Percentiles rank a stretch among this genome's conserved stretches.
These are phyloP conservation scores for Poterioochromonas sp. DNA, from an alignment of 352 stramenopile species.

Conservation along the genomic window DNA sequence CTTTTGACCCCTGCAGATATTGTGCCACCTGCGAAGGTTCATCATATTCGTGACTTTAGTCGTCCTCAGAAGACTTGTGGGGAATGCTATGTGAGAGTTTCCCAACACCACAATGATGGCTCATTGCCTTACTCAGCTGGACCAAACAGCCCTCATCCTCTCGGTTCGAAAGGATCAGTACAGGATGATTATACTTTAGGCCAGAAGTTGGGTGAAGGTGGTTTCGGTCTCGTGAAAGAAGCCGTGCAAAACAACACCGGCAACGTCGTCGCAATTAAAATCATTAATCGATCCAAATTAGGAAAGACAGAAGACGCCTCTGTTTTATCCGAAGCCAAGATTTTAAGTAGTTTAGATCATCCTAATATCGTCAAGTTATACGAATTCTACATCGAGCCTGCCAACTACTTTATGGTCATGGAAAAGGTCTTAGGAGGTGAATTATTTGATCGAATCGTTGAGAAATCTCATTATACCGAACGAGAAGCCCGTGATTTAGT, in stretches of 20 bases:
- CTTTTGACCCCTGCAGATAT: neutral
- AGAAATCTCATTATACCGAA: slow-evolving; percentile 86
- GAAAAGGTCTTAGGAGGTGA: slow-evolving; percentile 53
- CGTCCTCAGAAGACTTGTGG: neutral
- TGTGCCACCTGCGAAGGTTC: neutral
- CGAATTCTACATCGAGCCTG: neutral
- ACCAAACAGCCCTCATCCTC: too few species aligned
- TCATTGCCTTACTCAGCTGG: neutral
- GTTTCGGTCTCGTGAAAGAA: neutral
- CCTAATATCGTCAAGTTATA: slow-evolving; percentile 35
- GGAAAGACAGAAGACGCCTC: neutral
- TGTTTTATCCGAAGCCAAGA: slow-evolving; percentile 5
- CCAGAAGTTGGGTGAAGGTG: neutral
- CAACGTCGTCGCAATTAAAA: slow-evolving; percentile 11
- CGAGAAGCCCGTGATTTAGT: slow-evolving; percentile 80
- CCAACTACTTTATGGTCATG: neutral
- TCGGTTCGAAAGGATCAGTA: neutral
- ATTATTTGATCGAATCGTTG: slow-evolving; percentile 85
- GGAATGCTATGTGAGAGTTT: neutral
- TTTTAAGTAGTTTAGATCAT: slow-evolving; percentile 32
- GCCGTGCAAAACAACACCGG: neutral
- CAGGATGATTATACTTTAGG: neutral
- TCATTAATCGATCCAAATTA: neutral
- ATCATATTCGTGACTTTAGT: neutral
- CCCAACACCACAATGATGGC: neutral